phyloP scores from a whole-genome alignment of 192 early-diverging fungal genomes.

The Piromyces sp. region DNA sequence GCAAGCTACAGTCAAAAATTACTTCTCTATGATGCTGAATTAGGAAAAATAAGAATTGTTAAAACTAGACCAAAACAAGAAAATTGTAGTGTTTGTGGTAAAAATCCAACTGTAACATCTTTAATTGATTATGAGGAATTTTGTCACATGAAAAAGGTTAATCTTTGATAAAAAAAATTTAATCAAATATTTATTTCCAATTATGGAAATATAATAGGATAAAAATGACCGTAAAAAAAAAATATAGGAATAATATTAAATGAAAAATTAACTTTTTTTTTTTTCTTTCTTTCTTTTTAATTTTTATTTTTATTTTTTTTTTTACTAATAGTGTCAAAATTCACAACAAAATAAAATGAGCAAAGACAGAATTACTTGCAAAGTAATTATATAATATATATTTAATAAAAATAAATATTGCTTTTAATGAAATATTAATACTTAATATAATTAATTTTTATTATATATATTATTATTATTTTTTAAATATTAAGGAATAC shows the following conservation, averaged over 20 bases:
- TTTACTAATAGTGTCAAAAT: neutral
- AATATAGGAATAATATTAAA: too few relatives aligned
- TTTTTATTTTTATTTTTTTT: neutral
- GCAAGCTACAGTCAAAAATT: conserved; percentile 30
- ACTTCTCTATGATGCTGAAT: conserved; percentile 60
- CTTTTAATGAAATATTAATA: too few relatives aligned
- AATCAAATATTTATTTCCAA: too few relatives aligned
- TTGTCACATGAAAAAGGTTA: conserved; percentile 50
- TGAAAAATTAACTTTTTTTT: too few relatives aligned
- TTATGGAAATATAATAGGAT: conserved; percentile 50
- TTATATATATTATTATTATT: too few relatives aligned
- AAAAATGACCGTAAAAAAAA: conserved; percentile 16
- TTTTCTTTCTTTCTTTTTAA: conserved; percentile 3
- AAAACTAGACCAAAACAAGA: conserved; percentile 50
- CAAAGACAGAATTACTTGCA: neutral
- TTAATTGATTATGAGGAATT: conserved; percentile 86
- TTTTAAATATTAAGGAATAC: conserved; percentile 28
- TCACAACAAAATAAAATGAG: conserved; percentile 1
- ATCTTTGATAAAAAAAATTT: too few relatives aligned
- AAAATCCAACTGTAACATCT: conserved; percentile 55
- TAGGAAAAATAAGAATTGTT: conserved; percentile 60
- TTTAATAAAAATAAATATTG: too few relatives aligned
- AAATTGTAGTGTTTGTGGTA: conserved; percentile 74
- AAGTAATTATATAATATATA: neutral
- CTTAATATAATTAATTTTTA: too few relatives aligned